These are phyloP conservation scores for Paraphaeosphaeria minitans DNA, from an alignment of 2,329 filamentous ascomycete genomes.

Conservation along the genomic window DNA sequence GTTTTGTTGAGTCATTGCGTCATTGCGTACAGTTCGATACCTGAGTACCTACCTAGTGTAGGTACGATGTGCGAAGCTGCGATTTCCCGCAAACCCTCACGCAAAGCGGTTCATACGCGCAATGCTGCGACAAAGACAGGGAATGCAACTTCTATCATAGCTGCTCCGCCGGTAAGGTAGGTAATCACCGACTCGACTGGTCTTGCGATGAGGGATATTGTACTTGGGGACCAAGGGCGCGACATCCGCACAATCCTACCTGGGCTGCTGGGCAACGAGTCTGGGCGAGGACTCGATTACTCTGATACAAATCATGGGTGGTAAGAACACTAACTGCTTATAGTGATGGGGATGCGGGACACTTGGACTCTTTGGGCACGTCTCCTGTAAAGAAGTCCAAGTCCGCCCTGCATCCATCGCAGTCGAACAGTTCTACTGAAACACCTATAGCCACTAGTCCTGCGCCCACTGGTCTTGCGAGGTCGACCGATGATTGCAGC, in stretches of 20 bases:
- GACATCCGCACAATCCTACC: constrained; percentile 18
- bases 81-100: constrained; percentile 33
- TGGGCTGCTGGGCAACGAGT: constrained; percentile 33
- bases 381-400: neutral
- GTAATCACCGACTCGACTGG: constrained; percentile 26
- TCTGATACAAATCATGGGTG: constrained; percentile 14
- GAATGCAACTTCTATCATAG: constrained; percentile 29
- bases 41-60: no score
- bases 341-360: neutral
- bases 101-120: constrained; percentile 23
- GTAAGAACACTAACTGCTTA: neutral
- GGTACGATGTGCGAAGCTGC: constrained; percentile 27
- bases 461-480: neutral
- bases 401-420: neutral
- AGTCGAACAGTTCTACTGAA: neutral
- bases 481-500: neutral
- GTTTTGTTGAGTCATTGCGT: neutral
- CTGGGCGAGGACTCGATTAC: constrained; percentile 20
- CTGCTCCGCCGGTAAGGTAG: constrained; percentile 24
- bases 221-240: constrained; percentile 27
- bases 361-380: neutral
- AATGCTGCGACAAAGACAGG: constrained; percentile 25
- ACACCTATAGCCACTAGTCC: neutral
- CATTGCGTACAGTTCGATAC: constrained; percentile 17
- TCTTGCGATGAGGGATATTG: constrained; percentile 30